Base-by-base conservation (phyloP, 176 grass and related monocot species). In the Elaeis guineensis region DNA sequence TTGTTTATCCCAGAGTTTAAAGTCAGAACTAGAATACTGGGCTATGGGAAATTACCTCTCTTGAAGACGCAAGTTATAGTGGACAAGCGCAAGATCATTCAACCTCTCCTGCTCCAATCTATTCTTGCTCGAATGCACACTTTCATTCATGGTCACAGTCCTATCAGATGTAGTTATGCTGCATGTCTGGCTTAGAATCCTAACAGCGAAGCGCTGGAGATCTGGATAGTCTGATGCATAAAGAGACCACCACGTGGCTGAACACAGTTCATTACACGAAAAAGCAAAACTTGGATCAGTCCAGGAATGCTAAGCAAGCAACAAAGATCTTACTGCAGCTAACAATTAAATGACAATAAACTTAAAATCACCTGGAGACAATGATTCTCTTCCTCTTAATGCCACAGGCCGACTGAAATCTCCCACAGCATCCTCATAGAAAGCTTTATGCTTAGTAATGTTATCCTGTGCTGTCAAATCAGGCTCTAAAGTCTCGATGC, bases 201-300 rank as follows among this genome's bases (percentile, higher is more conserved):
- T 44, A 51, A 78, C 32, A 58, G 63, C 74, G 63, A 78, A 83
- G 49, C 62, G 63, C 52, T 78, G 63, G 44, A 78, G 69, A 49
- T 78, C 56, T 4, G 63, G 63, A 32, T 62, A 67, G 57, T 78
- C 74, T 24, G 70, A 67, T 19, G 25, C 74, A 58, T 72, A 78
- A 49, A 72, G 52, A 20, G 75, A 62, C 80, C 80, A 83, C 69
- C 74, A 83, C 58, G 69, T 63, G 72, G 65, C 74, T 83, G 50
- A 4, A 48, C 11, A 73, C 24, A 17, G 23, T 20, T 52, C 49
- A 59, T 61, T 44, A 5, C 23, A 58, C 3, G 19, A 69, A 63
- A 11, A 30, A 30, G 28, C 28, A 30, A 6, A 44, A 44, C 35
- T 14, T 3, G 9, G 35, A 44, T 44, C 35, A 44, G 35, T 44